Base-by-base conservation (phyloP, 2,329 filamentous ascomycete species). In the Arthrobotrys entomopaga region DNA sequence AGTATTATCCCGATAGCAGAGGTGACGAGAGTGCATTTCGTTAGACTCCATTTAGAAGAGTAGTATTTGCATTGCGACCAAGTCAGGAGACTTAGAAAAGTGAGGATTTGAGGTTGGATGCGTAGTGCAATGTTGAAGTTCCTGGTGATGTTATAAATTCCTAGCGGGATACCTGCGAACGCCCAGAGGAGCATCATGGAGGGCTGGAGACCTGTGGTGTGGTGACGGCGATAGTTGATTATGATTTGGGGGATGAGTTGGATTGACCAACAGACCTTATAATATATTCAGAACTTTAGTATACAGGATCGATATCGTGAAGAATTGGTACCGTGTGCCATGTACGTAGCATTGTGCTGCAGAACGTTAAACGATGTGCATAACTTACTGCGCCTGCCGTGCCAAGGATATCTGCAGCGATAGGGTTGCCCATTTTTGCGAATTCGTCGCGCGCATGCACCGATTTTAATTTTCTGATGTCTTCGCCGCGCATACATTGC, bases 131-230 rank as follows among this genome's bases (percentile, higher is more conserved):
- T 24, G 58, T 83, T 84, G 77, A 83, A 83, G 10, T 79, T 78
- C 61, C 81, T 79, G 22, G 82, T 81, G 40, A 84, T 82, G 70
- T 84, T 84, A 77, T 84, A 84, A 3, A 83, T 82, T 1, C 89
- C 89, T 0, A 91, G 82, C 0, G 89, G 89, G 0, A 91, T 86
- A 0, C 89, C 89, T 0, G 89, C 89, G 82, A 84, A 86, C 0
- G 88, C 87, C 85, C 89, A 91, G 1, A 90, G 83, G 79, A 91
- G 85, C 88, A 91, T 91, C 89, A 91, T 90, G 0, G 87, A 87
- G 0, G 87, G 85, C 57, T 90, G 88, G 0, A 91, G 83, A 0
- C 89, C 89, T 0, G 83, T 85, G 0, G 88, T 88, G 82, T 90
- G 84, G 79, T 90, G 88, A 0, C 89, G 83, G 3, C 86, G 84